Conservation (phyloP, 2,329 filamentous ascomycete species). For the Talaromyces atroroseus region DNA sequence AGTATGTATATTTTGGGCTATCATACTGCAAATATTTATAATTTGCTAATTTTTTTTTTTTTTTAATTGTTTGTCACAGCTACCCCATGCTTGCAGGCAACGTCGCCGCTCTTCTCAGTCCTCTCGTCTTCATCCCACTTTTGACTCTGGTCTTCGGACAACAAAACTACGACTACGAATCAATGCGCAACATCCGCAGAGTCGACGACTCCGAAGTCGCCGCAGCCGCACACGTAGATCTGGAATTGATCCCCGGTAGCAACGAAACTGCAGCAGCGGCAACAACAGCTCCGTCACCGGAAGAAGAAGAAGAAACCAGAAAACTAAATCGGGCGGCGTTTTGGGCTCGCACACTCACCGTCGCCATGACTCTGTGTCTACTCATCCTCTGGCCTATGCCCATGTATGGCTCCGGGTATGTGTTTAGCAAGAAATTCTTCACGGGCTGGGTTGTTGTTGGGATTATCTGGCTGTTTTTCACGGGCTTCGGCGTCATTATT, state of each 20-base stretch:
- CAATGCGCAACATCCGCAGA: conserved; percentile 72
- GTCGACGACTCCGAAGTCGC: conserved; percentile 73
- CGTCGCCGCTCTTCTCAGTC: conserved; percentile 73
- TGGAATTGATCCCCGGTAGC: conserved; percentile 58
- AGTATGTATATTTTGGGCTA: conserved; percentile 36
- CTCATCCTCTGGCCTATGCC: conserved; percentile 88
- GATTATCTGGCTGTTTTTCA: conserved; percentile 75
- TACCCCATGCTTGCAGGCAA: conserved; percentile 85
- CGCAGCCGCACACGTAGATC: conserved; percentile 56
- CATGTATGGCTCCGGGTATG: conserved; percentile 75
- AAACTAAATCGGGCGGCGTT: conserved; percentile 51
- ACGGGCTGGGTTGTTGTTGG: conserved; percentile 73
- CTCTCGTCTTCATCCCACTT: conserved; percentile 66
- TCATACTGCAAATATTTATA: no score
- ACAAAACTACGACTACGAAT: conserved; percentile 79
- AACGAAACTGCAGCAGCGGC: conserved; percentile 21
- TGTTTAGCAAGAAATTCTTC: conserved; percentile 78
- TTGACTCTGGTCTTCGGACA: conserved; percentile 65
- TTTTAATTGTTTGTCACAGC: no score
- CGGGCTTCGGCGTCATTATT: conserved; percentile 66
- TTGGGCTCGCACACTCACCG: conserved; percentile 54
- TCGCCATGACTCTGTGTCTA: conserved; percentile 62
- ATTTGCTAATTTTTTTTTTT: background rate
- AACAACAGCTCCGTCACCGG: conserved; percentile 21
- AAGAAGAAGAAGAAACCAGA: conserved; percentile 28